Percentiles rank a stretch among this genome's conserved stretches.
Evolutionary conservation across 73 alveolate genomes (phyloP).

Genomic region (Paramecium sexaurelia): DNA sequence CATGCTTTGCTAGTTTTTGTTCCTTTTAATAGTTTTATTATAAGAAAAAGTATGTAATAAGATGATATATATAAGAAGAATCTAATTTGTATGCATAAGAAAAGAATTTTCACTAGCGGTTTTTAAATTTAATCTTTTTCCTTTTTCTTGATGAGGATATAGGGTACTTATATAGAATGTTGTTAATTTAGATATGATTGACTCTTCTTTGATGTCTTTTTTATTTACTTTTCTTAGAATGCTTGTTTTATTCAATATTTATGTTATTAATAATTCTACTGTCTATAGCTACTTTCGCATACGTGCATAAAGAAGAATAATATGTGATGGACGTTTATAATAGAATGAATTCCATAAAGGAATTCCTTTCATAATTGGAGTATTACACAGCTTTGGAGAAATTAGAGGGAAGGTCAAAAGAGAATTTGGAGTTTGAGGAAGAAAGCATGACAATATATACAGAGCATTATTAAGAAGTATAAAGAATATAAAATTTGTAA

Average conservation of each 20-base stretch:
- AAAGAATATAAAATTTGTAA: not conserved
- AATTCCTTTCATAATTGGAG: slow-evolving; percentile 2
- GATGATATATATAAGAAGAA: no score
- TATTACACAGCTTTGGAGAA: not conserved
- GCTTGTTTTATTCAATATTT: not conserved
- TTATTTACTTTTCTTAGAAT: no score
- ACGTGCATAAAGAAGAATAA: not conserved
- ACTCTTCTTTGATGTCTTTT: no score
- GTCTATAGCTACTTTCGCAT: not conserved
- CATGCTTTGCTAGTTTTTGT: no score
- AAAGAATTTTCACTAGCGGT: no score
- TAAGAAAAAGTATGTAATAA: no score
- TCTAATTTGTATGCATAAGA: no score
- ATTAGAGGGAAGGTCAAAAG: not conserved
- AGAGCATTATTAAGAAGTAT: slow-evolving; percentile 1
- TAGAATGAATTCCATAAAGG: not conserved
- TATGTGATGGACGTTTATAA: not conserved
- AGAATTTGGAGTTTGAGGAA: not conserved
- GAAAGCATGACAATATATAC: not conserved
- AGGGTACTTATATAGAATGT: no score
- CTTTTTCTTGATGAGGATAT: no score
- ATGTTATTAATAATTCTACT: not conserved
- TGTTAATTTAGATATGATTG: no score
- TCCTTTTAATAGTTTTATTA: no score
- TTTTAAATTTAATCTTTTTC: no score